Conservation (phyloP, 2,329 filamentous ascomycete species). For the Fusarium zealandicum region DNA sequence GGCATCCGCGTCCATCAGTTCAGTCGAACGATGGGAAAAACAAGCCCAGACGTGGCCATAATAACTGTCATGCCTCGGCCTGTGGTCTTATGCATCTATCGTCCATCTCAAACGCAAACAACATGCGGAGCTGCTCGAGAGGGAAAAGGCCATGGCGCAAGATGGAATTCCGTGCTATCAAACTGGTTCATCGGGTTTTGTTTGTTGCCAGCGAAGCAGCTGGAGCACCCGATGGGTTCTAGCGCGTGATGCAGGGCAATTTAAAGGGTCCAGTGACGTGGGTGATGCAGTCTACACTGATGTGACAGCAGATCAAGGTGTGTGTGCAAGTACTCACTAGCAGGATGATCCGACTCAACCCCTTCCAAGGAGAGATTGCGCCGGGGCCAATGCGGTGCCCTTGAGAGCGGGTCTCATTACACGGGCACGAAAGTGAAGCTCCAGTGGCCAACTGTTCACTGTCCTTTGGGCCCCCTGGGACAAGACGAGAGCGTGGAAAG, state of each 20-base stretch:
- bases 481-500: no score
- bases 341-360: conserved; percentile 9
- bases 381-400: conserved; percentile 38
- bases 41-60: not conserved
- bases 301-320: no score
- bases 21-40: conserved; percentile 18
- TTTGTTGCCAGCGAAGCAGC: conserved; percentile 34
- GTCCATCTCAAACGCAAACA: conserved; percentile 4
- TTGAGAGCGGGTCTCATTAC: conserved; percentile 41
- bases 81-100: not conserved
- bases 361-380: conserved; percentile 39
- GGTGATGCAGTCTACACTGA: not conserved
- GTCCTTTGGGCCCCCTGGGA: conserved; percentile 2
- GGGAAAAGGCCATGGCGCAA: conserved; percentile 11
- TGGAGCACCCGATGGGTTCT: conserved; percentile 5
- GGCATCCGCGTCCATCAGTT: conserved; percentile 17
- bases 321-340: no score
- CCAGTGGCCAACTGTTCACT: conserved; percentile 23
- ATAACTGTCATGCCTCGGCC: conserved; percentile 1
- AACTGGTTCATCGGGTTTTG: conserved; percentile 4
- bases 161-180: not conserved
- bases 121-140: not conserved
- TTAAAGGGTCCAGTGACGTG: conserved; percentile 15
- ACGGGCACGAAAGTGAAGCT: conserved; percentile 24
- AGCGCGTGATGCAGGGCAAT: conserved; percentile 16